phyloP scores from a whole-genome alignment of 177 flowering plant genomes.

The Vitis hybrid region DNA sequence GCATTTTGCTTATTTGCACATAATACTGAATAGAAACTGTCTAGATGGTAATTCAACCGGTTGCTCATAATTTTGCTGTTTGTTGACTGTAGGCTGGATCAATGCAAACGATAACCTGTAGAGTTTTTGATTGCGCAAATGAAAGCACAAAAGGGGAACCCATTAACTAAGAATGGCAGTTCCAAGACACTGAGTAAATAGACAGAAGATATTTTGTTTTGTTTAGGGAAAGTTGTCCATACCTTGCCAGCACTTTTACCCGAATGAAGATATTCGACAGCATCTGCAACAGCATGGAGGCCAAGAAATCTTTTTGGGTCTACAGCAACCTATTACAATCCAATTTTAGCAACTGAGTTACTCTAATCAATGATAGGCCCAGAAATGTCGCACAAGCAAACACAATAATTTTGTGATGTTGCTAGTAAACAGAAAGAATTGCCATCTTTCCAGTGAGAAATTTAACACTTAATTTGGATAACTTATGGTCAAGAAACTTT shows the following conservation, averaged over 20 bases:
- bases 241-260: conserved; percentile 98
- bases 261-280: conserved; percentile 96
- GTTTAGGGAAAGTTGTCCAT: conserved; percentile 3
- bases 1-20: too few relatives aligned
- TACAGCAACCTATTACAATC: conserved; percentile 47
- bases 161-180: not conserved
- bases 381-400: not conserved
- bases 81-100: conserved; percentile 21
- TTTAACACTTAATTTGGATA: not conserved
- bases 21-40: too few relatives aligned
- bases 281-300: conserved; percentile 78
- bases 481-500: too few relatives aligned
- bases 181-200: too few relatives aligned
- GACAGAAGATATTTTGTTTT: not conserved
- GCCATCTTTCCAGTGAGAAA: not conserved
- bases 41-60: not conserved
- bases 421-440: not conserved
- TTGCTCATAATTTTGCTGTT: conserved; percentile 57
- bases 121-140: not conserved
- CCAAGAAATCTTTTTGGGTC: conserved; percentile 86
- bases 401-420: not conserved
- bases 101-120: conserved; percentile 89
- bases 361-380: not conserved
- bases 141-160: not conserved
- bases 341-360: not conserved